Base-by-base conservation (phyloP, 2,329 filamentous ascomycete genomes). In the Epichloe gansuensis region DNA sequence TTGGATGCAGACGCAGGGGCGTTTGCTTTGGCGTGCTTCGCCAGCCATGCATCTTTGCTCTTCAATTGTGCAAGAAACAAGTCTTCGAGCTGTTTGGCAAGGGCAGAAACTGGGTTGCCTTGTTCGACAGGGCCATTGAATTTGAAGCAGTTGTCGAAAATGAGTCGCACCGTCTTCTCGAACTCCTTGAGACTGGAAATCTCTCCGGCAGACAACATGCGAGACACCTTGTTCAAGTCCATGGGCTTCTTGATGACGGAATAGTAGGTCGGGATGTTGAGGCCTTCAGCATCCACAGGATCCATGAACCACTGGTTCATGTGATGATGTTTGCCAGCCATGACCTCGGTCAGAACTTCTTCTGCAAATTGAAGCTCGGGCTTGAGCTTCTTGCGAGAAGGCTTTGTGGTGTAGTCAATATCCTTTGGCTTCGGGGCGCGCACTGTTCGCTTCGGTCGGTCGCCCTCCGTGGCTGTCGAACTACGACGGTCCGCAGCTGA, bases 191-290 rank as follows among this genome's bases (percentile, higher is more conserved):
- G 77, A 52, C 77, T 88, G 58, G 81, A 78, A 63, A 97, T 97
- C 52, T 89, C 80, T 27, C 89, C 89, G 12, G 75, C 74, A 59
- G 84, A 81, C 41, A 96, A 75, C 68, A 94, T 94, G 42, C 76
- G 75, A 38, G 79, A 75, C 63, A 95, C 85, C n/a, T 88, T 95
- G 15, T 78, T 75, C 48, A 96, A 74, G 66, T 98, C 91, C 91
- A 97, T 98, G 0, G 93, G 93, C 65, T 90, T 89, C 74, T 95
- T 97, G 71, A 98, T 89, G 55, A 97, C 75, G 61, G 85, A 89
- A 66, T 93, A 88, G 65, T 98, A 98, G 25, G 85, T 84, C 0
- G 93, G 93, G 54, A 97, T 96, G 64, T 91, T 89, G 51, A 97
- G 73, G 0, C 90, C 91, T 38, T 97, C 90, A 0, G 93, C 89